Evolutionary conservation across 495 filamentous ascomycete species (phyloP).

Genomic region (Bacidia rubella): DNA sequence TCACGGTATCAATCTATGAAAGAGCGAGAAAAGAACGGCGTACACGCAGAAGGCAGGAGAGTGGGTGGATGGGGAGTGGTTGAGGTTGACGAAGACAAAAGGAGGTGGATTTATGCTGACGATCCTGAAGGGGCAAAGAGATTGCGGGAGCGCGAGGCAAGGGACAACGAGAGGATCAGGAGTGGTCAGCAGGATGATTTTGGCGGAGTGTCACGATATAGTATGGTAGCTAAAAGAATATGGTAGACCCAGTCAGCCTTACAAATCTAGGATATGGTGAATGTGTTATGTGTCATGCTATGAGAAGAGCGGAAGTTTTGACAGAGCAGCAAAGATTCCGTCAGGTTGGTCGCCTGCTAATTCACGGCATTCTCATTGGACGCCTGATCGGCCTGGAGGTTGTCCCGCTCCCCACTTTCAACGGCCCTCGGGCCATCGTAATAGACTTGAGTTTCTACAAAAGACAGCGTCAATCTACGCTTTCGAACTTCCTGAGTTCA

Average conservation of each 20-base stretch:
- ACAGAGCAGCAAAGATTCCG: too few species aligned
- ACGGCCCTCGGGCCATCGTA: too few species aligned
- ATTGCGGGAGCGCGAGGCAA: constrained; percentile 56
- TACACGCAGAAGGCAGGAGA: constrained; percentile 39
- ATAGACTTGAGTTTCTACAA: too few species aligned
- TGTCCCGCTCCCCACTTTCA: too few species aligned
- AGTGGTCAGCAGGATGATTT: constrained; percentile 45
- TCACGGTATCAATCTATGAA: constrained; percentile 73
- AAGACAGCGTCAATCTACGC: too few species aligned
- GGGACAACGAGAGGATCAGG: constrained; percentile 52
- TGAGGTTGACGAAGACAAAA: constrained; percentile 78
- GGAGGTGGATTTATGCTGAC: constrained; percentile 76
- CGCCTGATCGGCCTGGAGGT: too few species aligned
- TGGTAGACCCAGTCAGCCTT: constrained; percentile 47
- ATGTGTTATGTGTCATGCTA: too few species aligned
- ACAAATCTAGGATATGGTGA: too few species aligned
- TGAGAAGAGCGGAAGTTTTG: too few species aligned
- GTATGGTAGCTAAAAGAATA: constrained; percentile 88
- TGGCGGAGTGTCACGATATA: constrained; percentile 66
- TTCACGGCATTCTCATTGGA: too few species aligned
- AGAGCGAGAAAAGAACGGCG: constrained; percentile 35
- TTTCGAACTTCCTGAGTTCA: too few species aligned
- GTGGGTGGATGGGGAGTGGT: constrained; percentile 48
- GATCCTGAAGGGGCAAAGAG: constrained; percentile 57
- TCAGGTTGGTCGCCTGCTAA: too few species aligned